Percentiles rank a stretch among this genome's conserved stretches.
phyloP scores from a whole-genome alignment of 306 rosid species.

The Canavalia gladiata region DNA sequence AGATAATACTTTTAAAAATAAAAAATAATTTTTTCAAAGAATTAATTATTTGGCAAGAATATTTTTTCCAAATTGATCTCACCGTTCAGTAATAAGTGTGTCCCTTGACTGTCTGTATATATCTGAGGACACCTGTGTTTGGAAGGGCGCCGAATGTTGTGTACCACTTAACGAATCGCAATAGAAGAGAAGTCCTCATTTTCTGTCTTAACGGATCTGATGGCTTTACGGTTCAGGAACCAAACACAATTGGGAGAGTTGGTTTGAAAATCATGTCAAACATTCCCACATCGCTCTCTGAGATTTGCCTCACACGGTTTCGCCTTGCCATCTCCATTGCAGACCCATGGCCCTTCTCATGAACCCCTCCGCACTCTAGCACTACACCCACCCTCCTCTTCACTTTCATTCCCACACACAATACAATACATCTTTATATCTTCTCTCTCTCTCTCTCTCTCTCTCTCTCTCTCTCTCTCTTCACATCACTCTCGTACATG shows the following conservation, averaged over 20 bases:
- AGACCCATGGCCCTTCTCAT: slow-evolving; percentile 86
- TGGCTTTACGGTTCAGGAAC: not conserved
- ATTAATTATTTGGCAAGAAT: no score
- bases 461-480: not conserved
- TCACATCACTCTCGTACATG: slow-evolving; percentile 42
- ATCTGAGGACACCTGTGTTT: not conserved
- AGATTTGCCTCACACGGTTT: slow-evolving; percentile 67
- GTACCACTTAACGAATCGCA: not conserved
- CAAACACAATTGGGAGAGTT: not conserved
- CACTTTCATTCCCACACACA: not conserved
- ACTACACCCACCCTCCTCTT: not conserved
- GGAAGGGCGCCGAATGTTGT: not conserved
- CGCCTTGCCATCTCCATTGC: slow-evolving; percentile 81
- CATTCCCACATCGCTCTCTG: slow-evolving; percentile 73
- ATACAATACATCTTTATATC: not conserved
- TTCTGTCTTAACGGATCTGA: not conserved
- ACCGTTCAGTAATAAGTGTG: not conserved
- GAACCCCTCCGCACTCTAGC: slow-evolving; percentile 19
- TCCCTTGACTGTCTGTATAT: not conserved
- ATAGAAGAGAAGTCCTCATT: no score
- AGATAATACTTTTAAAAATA: no score
- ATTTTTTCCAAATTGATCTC: no score
- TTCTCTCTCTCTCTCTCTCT: not conserved
- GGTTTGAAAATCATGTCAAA: slow-evolving; percentile 60
- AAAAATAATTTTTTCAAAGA: no score